These are phyloP conservation scores for Suhomyces emberorum DNA, from an alignment of 805 yeast species.

Conservation along the genomic window DNA sequence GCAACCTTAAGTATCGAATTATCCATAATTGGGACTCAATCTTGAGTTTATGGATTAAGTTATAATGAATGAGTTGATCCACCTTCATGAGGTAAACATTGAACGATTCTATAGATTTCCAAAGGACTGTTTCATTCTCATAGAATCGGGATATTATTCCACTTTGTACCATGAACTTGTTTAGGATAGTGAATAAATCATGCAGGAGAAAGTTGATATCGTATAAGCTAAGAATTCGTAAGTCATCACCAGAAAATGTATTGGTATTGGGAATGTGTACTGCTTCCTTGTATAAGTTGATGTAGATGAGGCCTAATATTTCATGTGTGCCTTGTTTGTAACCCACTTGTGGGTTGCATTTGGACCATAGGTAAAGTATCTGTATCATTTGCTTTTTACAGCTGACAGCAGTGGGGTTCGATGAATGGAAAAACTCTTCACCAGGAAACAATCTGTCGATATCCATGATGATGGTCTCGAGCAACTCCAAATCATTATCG, in stretches of 20 bases:
- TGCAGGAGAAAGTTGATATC: slow-evolving; percentile 36
- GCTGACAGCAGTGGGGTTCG: slow-evolving; percentile 13
- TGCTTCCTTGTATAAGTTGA: slow-evolving; percentile 37
- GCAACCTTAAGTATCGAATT: slow-evolving; percentile 47
- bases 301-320: slow-evolving; percentile 46
- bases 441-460: slow-evolving; percentile 54
- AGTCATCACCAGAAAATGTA: slow-evolving; percentile 24
- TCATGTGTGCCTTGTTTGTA: slow-evolving; percentile 53
- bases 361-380: slow-evolving; percentile 48
- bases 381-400: slow-evolving; percentile 35
- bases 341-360: slow-evolving; percentile 45
- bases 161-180: slow-evolving; percentile 38
- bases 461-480: slow-evolving; percentile 46
- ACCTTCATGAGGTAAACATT: slow-evolving; percentile 47
- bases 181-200: slow-evolving; percentile 44
- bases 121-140: slow-evolving; percentile 39
- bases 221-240: slow-evolving; percentile 36
- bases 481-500: slow-evolving; percentile 36
- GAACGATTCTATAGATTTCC: slow-evolving; percentile 47
- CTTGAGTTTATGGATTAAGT: slow-evolving; percentile 39
- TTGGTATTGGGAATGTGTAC: slow-evolving; percentile 13
- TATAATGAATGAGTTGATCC: slow-evolving; percentile 47
- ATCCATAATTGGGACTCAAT: slow-evolving; percentile 54
- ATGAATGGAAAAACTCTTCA: slow-evolving; percentile 27
- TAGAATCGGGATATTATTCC: slow-evolving; percentile 34